Conservation (phyloP, 1,284 basidiomycete species). For the Microbotryum scabiosae region DNA sequence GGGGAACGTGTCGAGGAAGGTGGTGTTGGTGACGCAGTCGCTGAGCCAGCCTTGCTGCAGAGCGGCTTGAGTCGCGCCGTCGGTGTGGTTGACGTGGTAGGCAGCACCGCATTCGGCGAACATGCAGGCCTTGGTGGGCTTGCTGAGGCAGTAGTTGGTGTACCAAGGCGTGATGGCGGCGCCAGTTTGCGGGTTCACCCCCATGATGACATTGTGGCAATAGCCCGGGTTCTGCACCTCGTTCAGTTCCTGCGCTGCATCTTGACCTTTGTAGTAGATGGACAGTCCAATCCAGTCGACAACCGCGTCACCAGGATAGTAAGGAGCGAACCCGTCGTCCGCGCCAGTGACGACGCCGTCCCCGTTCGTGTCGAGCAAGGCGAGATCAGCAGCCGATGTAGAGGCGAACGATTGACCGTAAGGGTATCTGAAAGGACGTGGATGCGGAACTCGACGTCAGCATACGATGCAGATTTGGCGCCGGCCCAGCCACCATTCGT, state of each 20-base stretch:
- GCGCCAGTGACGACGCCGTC: constrained; percentile 28
- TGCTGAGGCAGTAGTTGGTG: constrained; percentile 26
- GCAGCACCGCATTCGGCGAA: constrained; percentile 36
- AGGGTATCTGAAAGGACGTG: constrained; percentile 29
- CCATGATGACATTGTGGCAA: constrained; percentile 29
- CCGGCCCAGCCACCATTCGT: neutral
- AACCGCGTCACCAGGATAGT: constrained; percentile 36
- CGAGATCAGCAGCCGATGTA: constrained; percentile 28
- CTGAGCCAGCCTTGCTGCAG: constrained; percentile 33
- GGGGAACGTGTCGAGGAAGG: constrained; percentile 27
- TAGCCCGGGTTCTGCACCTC: constrained; percentile 23
- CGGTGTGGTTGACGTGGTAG: constrained; percentile 32
- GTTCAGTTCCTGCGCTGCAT: constrained; percentile 25
- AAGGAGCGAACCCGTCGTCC: constrained; percentile 36
- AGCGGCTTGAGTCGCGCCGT: constrained; percentile 19
- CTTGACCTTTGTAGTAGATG: constrained; percentile 33
- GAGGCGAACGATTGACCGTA: constrained; percentile 24
- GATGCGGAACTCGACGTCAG: neutral
- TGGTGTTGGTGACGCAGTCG: constrained; percentile 23
- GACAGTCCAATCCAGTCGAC: constrained; percentile 40
- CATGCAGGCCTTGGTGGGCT: constrained; percentile 33
- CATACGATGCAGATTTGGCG: neutral
- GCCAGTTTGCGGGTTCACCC: constrained; percentile 20
- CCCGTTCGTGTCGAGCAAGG: constrained; percentile 35
- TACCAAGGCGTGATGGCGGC: constrained; percentile 27